Evolutionary conservation across 768 basidiomycete genomes (phyloP).

Genomic region (Amanita molliuscula): DNA sequence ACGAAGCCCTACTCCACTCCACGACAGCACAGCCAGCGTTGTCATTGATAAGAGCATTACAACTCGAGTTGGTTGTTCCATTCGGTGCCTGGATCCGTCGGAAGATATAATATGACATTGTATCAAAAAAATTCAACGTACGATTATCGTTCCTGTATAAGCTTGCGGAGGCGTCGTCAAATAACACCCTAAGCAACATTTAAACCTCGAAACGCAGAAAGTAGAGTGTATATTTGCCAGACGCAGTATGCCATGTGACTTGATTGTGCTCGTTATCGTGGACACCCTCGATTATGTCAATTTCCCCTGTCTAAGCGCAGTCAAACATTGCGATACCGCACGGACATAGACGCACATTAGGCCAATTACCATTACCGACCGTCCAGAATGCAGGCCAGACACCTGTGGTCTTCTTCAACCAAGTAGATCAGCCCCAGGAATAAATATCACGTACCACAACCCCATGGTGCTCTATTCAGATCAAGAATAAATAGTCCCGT

Average conservation of each 20-base stretch:
- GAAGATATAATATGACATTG: background rate
- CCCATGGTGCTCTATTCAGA: slow-evolving; percentile 77
- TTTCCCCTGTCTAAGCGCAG: slow-evolving; percentile 53
- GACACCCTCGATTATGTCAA: slow-evolving; percentile 79
- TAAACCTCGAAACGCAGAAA: background rate
- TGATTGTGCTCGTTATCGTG: slow-evolving; percentile 81
- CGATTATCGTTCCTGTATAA: slow-evolving; percentile 3
- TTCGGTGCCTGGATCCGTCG: slow-evolving; percentile 27
- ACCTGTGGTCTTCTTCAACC: slow-evolving; percentile 25
- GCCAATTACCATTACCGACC: slow-evolving; percentile 51
- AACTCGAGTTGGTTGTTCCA: slow-evolving; percentile 40
- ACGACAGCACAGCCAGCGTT: slow-evolving; percentile 73
- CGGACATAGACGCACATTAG: slow-evolving; percentile 32
- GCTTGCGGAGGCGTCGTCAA: background rate
- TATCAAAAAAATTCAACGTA: background rate
- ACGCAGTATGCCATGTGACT: slow-evolving; percentile 69
- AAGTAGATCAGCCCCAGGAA: background rate
- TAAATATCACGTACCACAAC: slow-evolving; percentile 52
- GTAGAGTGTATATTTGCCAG: slow-evolving; percentile 19
- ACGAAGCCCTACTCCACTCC: slow-evolving; percentile 76
- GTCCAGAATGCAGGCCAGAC: slow-evolving; percentile 86
- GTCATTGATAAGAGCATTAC: slow-evolving; percentile 37
- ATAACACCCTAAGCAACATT: slow-evolving; percentile 1
- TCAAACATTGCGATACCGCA: background rate
- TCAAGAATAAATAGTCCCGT: slow-evolving; percentile 82